These are phyloP conservation scores for Psilocybe mexicana DNA, from an alignment of 1,284 basidiomycete species.

Conservation along the genomic window DNA sequence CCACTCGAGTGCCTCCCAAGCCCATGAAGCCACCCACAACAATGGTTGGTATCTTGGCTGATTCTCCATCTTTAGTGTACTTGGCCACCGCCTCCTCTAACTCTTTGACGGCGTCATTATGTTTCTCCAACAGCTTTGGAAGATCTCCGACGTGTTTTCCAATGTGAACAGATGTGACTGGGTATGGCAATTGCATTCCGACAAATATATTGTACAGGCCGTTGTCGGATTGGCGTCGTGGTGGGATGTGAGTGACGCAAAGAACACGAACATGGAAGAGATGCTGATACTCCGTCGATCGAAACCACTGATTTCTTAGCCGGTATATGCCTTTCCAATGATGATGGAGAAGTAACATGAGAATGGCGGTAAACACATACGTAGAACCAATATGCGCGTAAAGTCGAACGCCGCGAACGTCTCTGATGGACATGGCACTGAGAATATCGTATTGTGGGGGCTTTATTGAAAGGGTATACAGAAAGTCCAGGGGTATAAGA, in stretches of 20 bases:
- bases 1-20: constrained; percentile 18
- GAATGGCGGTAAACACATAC: constrained; percentile 20
- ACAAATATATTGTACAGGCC: constrained; percentile 23
- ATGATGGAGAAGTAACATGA: constrained; percentile 18
- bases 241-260: constrained; percentile 21
- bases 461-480: constrained; percentile 21
- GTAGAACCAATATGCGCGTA: constrained; percentile 23
- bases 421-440: constrained; percentile 22
- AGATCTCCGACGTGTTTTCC: constrained; percentile 20
- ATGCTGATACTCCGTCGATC: constrained; percentile 22
- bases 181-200: constrained; percentile 22
- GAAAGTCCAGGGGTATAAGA: constrained; percentile 22
- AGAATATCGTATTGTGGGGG: constrained; percentile 20
- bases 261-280: constrained; percentile 22
- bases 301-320: constrained; percentile 23
- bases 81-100: constrained; percentile 21
- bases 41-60: constrained; percentile 14
- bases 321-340: constrained; percentile 22
- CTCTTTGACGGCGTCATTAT: constrained; percentile 21
- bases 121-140: constrained; percentile 19
- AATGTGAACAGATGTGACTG: constrained; percentile 23
- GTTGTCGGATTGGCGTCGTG: constrained; percentile 18
- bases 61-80: constrained; percentile 12
- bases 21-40: constrained; percentile 21
- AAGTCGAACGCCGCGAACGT: constrained; percentile 22